Base-by-base conservation (phyloP, 805 yeast species). In the Candida sphagnicola region DNA sequence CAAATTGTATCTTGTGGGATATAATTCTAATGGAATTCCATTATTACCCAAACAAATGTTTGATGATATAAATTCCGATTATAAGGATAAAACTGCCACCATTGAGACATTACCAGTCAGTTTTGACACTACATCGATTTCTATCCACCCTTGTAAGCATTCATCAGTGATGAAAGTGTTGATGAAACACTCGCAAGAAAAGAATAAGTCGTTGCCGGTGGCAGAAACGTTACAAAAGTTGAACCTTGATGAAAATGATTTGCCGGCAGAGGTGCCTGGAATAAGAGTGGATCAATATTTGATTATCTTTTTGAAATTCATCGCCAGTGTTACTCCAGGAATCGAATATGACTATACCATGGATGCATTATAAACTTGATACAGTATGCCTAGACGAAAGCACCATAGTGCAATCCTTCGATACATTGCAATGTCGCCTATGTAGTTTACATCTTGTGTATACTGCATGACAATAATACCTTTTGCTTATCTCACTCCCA, bases 281-380 rank as follows among this genome's bases (percentile, higher is more conserved):
- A 70, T 91, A 5, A 72, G 96, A 21, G 97, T 84, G 1, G 98
- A 93, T 58, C 97, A 90, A 56, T 93, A 93, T 57, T 64, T 93
- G 47, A 73, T 93, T 26, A 82, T 91, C 12, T 93, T 93, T 59
- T 72, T 93, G 53, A 93, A 93, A 63, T 93, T 93, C 55, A 91
- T 93, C 34, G 85, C 97, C 6, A 87, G 97, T 65, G 98, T 93
- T 6, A 90, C 96, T 1, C 99, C 99, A 0, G 96, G 97, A 13
- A 90, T 93, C 40, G 96, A 91, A 64, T 95, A 91, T 61, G 99
- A 93, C 53, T 89, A 89, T 57, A 93, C 99, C n/a, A 93, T 91
- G 97, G 90, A 89, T 59, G 97, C 95, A 1, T 77, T 85, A 54
- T 83, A 54, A 39, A n/a, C n/a, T n/a, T n/a, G n/a, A n/a, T n/a